Conservation (phyloP, 441 rosid genomes). For the Biscutella auriculata region DNA sequence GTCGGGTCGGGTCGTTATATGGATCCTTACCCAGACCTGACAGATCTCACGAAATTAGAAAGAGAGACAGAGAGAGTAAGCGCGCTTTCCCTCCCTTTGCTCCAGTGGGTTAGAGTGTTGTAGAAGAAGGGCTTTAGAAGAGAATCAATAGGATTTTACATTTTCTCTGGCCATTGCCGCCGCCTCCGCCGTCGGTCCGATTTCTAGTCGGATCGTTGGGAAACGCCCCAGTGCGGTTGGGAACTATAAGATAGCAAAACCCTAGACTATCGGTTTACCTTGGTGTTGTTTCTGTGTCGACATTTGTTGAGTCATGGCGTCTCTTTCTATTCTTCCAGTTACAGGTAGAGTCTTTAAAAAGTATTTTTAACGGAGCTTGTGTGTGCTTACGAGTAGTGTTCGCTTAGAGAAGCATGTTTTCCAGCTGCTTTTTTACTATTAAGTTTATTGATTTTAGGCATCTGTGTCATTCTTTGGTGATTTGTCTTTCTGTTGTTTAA, state of each 20-base stretch:
- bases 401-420: neutral
- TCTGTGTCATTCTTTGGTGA: neutral
- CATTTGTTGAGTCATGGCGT: slow-evolving; percentile 2
- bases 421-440: too few species aligned
- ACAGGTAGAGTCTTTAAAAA: neutral
- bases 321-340: slow-evolving; percentile 9
- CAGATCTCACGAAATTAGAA: neutral
- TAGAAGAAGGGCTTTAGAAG: neutral
- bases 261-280: slow-evolving; percentile 12
- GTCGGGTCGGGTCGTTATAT: neutral
- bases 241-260: neutral
- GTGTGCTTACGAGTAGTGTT: neutral
- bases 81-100: neutral
- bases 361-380: neutral
- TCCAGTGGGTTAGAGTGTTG: slow-evolving; percentile 5
- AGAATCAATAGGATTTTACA: neutral
- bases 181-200: neutral
- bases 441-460: neutral
- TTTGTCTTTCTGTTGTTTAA: neutral
- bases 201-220: neutral
- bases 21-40: neutral
- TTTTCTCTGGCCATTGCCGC: neutral
- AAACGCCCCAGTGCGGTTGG: neutral
- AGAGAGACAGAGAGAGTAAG: too few species aligned
- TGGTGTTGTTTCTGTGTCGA: neutral